Conservation (phyloP, 2,329 filamentous ascomycete genomes). For the Chaetomium olivaceum region DNA sequence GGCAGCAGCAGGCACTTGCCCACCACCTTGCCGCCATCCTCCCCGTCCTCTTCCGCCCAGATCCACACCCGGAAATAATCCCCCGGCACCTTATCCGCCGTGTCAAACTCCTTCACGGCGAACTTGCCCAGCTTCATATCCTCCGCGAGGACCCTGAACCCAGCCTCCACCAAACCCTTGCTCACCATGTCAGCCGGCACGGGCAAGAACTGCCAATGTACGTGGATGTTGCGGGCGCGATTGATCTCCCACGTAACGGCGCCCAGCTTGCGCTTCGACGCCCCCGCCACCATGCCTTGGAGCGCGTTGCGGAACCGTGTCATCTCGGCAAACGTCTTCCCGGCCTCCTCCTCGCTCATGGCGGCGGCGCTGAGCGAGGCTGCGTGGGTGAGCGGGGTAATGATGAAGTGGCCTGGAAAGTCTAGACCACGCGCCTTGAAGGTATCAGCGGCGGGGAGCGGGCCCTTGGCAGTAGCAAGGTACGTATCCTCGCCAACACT, state of each 20-base stretch:
- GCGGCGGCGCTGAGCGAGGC: slow-evolving; percentile 63
- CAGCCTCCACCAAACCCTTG: slow-evolving; percentile 78
- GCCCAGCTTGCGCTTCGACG: slow-evolving; percentile 64
- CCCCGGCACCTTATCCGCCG: slow-evolving; percentile 51
- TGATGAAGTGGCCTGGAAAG: slow-evolving; percentile 85
- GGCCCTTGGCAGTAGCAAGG: slow-evolving; percentile 88
- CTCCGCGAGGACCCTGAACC: slow-evolving; percentile 84
- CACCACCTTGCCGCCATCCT: slow-evolving; percentile 47
- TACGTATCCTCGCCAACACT: slow-evolving; percentile 87
- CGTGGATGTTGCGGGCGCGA: slow-evolving; percentile 76
- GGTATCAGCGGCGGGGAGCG: slow-evolving; percentile 70
- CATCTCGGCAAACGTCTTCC: slow-evolving; percentile 76
- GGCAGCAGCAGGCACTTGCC: slow-evolving; percentile 74
- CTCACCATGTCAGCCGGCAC: slow-evolving; percentile 66
- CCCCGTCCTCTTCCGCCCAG: slow-evolving; percentile 62
- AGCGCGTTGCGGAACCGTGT: slow-evolving; percentile 72
- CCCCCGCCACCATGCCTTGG: slow-evolving; percentile 72
- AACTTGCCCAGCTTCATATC: slow-evolving; percentile 63
- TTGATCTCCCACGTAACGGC: slow-evolving; percentile 92
- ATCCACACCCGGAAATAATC: slow-evolving; percentile 85
- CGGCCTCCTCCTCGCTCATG: slow-evolving; percentile 45
- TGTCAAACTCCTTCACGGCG: slow-evolving; percentile 48
- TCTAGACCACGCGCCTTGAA: slow-evolving; percentile 63
- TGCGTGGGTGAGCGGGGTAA: slow-evolving; percentile 83
- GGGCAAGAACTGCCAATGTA: slow-evolving; percentile 92